phyloP scores from a whole-genome alignment of 2,329 filamentous ascomycete genomes.

The Venturia asperata region DNA sequence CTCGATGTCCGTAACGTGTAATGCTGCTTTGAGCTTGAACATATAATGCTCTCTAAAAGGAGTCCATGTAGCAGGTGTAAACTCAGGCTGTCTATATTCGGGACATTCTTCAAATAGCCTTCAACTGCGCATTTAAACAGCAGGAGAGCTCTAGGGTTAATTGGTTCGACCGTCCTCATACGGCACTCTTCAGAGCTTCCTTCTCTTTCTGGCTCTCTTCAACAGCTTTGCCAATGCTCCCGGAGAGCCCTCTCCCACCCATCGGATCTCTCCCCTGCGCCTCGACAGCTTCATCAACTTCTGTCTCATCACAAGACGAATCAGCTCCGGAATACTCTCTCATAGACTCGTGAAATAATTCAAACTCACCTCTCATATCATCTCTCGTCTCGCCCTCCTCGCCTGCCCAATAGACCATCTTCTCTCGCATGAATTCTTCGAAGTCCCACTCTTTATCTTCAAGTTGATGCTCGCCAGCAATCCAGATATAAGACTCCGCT shows the following conservation, averaged over 20 bases:
- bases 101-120: no score
- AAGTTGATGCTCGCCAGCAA: constrained; percentile 42
- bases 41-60: background rate
- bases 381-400: constrained; percentile 38
- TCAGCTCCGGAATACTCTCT: background rate
- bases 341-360: constrained; percentile 18
- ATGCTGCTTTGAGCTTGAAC: background rate
- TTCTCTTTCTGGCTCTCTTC: constrained; percentile 14
- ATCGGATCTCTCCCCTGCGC: constrained; percentile 34
- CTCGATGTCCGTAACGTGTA: background rate
- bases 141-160: no score
- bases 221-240: constrained; percentile 28
- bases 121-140: no score
- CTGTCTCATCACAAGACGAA: background rate
- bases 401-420: constrained; percentile 55
- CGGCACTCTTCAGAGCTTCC: constrained; percentile 12
- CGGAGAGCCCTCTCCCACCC: constrained; percentile 38
- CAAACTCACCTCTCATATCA: constrained; percentile 38
- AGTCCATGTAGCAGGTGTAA: background rate
- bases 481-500: constrained; percentile 47
- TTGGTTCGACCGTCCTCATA: background rate
- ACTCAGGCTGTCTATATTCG: no score
- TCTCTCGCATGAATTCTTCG: constrained; percentile 70
- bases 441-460: constrained; percentile 83
- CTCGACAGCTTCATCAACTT: constrained; percentile 20